These are phyloP conservation scores for Acacia pycnantha DNA, from an alignment of 331 rosid genomes.

Conservation along the genomic window DNA sequence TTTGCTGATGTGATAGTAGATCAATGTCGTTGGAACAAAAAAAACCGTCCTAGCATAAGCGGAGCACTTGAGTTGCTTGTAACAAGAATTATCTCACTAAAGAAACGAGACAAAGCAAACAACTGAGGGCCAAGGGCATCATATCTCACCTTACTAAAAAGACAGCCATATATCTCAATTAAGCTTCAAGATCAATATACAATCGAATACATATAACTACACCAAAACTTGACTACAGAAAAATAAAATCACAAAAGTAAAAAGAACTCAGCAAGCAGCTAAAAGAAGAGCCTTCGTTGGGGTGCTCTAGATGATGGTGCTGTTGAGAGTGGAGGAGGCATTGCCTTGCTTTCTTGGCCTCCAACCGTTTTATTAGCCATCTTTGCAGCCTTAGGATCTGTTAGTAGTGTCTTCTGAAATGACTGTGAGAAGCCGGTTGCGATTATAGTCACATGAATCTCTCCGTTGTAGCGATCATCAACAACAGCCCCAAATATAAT, in stretches of 20 bases:
- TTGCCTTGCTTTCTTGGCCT: slow-evolving; percentile 60
- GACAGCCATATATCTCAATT: background rate
- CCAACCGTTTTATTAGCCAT: slow-evolving; percentile 54
- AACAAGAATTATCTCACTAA: background rate
- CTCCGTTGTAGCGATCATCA: slow-evolving; percentile 90
- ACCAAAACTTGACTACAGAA: slow-evolving; percentile 1
- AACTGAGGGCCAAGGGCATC: background rate
- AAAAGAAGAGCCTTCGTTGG: slow-evolving; percentile 75
- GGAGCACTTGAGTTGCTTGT: background rate
- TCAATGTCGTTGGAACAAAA: background rate
- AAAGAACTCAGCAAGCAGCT: slow-evolving; percentile 25
- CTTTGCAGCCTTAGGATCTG: slow-evolving; percentile 89
- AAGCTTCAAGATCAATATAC: slow-evolving; percentile 31
- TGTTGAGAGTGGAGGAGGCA: slow-evolving; percentile 47
- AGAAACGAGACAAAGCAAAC: background rate
- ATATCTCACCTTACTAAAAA: background rate
- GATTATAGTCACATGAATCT: slow-evolving; percentile 86
- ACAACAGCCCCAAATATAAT: slow-evolving; percentile 94
- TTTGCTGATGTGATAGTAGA: background rate
- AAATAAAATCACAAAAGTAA: background rate
- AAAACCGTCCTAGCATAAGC: background rate
- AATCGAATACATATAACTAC: background rate
- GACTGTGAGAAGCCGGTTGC: slow-evolving; percentile 96
- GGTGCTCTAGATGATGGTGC: slow-evolving; percentile 55
- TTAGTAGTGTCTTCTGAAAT: slow-evolving; percentile 76